Percentiles rank a stretch among this genome's conserved stretches.
Evolutionary conservation across 495 filamentous ascomycete genomes (phyloP).

Genomic region (Lophium mytilinum): DNA sequence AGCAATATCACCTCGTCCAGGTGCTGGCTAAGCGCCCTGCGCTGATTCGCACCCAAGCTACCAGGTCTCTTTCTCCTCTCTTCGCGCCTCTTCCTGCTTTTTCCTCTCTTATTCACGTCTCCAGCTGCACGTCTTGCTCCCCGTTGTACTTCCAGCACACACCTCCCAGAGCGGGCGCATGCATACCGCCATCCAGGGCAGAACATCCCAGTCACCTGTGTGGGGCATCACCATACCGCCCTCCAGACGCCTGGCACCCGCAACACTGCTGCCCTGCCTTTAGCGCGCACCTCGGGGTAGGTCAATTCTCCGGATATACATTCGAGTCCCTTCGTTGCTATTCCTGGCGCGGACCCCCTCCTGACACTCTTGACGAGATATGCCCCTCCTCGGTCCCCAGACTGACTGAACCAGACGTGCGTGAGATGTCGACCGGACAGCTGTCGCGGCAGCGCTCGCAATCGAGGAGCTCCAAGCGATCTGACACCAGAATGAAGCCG

Average conservation of each 20-base stretch:
- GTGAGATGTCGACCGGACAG: slow-evolving; percentile 18
- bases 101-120: slow-evolving; percentile 12
- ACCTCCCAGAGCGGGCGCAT: slow-evolving; percentile 24
- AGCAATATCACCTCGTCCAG: slow-evolving; percentile 24
- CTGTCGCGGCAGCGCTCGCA: slow-evolving; percentile 44
- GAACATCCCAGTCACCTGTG: slow-evolving; percentile 22
- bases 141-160: slow-evolving; percentile 17
- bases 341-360: slow-evolving; percentile 11
- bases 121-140: slow-evolving; percentile 17
- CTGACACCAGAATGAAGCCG: slow-evolving; percentile 32
- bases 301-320: slow-evolving; percentile 21
- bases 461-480: slow-evolving; percentile 50
- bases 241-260: slow-evolving; percentile 12
- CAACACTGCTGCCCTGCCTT: slow-evolving; percentile 11
- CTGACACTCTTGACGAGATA: slow-evolving; percentile 20
- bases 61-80: slow-evolving; percentile 8
- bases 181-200: slow-evolving; percentile 20
- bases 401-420: slow-evolving; percentile 22
- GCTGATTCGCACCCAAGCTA: slow-evolving; percentile 14
- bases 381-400: slow-evolving; percentile 2
- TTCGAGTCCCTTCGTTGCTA: slow-evolving; percentile 14
- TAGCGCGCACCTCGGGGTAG: slow-evolving; percentile 27
- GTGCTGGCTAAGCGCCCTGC: slow-evolving; percentile 22
- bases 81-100: slow-evolving; percentile 16
- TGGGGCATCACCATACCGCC: slow-evolving; percentile 27